Base-by-base conservation (phyloP, 78 protist genomes). In the Neovahlkampfia damariscottae region DNA sequence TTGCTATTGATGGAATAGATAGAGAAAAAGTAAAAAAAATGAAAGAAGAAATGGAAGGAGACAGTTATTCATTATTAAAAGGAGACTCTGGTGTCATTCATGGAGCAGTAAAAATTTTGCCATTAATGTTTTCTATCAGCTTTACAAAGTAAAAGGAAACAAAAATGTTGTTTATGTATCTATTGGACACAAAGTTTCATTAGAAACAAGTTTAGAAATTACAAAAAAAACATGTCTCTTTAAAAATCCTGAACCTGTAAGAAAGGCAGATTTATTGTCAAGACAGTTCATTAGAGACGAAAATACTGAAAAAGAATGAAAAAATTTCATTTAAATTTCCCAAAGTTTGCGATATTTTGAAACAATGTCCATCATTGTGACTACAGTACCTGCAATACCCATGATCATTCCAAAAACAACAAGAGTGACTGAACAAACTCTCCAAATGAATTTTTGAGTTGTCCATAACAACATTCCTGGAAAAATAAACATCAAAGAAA, bases 241-340 rank as follows among this genome's bases (percentile, higher is more conserved):
- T 10, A 76, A 84, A 2, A 69, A 87, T 37, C 91, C 91, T n/a
- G 92, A 88, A 34, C 88, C 92, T 34, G 84, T 84, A 10, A 58
- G 75, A 30, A 77, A 77, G n/a, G 92, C 92, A 5, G 92, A 88
- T 31, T 29, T 76, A 9, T 30, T 66, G 9, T 88, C 92, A 5
- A 73, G 92, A 39, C 41, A 81, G 9, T 82, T 35, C 5, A 38
- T 72, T 19, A 50, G 62, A 50, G 19, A 50, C 34, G 62, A 19
- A 50, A n/a, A n/a, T n/a, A n/a, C n/a, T n/a, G n/a, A n/a, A n/a
- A n/a, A n/a, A n/a, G n/a, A n/a, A n/a, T n/a, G n/a, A n/a, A n/a
- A n/a, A n/a, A n/a, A n/a, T n/a, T n/a, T n/a, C n/a, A n/a, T n/a
- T n/a, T n/a, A n/a, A n/a, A n/a, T n/a, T n/a, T n/a, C n/a, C n/a